These are phyloP conservation scores for Elsinoe necatrix DNA, from an alignment of 2,329 filamentous ascomycete species.

Conservation along the genomic window DNA sequence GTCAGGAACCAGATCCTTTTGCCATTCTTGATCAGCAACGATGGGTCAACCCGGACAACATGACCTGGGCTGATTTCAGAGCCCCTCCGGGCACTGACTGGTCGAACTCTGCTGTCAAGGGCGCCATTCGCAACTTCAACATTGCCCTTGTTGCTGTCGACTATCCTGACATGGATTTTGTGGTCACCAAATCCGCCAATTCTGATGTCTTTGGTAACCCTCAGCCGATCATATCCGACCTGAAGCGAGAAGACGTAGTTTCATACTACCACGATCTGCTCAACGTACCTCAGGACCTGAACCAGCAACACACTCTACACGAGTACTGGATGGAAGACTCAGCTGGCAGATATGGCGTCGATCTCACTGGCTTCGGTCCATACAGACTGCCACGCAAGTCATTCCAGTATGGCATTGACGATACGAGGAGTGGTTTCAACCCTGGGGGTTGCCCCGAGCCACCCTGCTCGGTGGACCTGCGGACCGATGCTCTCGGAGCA, in stretches of 20 bases:
- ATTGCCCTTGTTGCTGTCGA: conserved; percentile 48
- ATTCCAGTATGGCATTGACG: conserved; percentile 46
- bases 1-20: conserved; percentile 35
- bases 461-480: conserved; percentile 41
- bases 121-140: conserved; percentile 46
- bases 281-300: conserved; percentile 43
- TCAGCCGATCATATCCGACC: conserved; percentile 35
- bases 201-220: conserved; percentile 47
- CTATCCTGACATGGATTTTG: conserved; percentile 44
- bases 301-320: conserved; percentile 46
- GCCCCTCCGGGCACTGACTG: conserved; percentile 42
- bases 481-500: conserved; percentile 41
- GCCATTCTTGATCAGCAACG: conserved; percentile 44
- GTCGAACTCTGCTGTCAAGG: conserved; percentile 38
- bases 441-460: conserved; percentile 40
- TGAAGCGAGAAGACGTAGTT: conserved; percentile 41
- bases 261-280: conserved; percentile 45
- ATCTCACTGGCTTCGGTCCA: conserved; percentile 45
- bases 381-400: conserved; percentile 42
- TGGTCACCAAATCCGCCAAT: conserved; percentile 38
- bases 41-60: conserved; percentile 47
- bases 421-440: conserved; percentile 38
- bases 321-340: conserved; percentile 53
- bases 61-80: conserved; percentile 46
- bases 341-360: conserved; percentile 44